Base-by-base conservation (phyloP, 768 basidiomycete genomes). In the Leccinellum luteum region DNA sequence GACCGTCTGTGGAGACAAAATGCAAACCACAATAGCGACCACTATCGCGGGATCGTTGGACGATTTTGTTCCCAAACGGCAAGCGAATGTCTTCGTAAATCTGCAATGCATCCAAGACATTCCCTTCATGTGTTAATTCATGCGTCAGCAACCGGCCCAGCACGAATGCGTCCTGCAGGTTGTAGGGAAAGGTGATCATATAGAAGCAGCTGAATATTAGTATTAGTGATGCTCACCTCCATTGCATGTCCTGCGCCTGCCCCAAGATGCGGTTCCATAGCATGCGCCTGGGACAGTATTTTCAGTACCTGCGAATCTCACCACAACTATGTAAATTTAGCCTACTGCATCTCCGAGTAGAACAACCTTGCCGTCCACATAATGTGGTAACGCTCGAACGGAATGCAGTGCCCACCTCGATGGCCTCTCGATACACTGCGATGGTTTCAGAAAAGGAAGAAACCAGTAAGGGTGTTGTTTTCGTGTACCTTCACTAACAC, bases 191-290 rank as follows among this genome's bases (percentile, higher is more conserved):
- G 19, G 15, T 56, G 35, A n/a, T 55, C 6, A 48, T 30, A 12
- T 6, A n/a, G 4, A 6, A 3, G n/a, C n/a, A 8, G 15, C 5
- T 1, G 3, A 5, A 14, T 52, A 63, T 27, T 19, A 14, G 10
- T 8, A 9, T 8, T 23, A 15, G 15, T 15, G 19, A 41, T 8
- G 48, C 66, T 12, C 45, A 79, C 79, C 66, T 82, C 82, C n/a
- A 81, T 75, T 1, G 80, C 80, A 53, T 80, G 79, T 4, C 79
- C 78, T 3, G 79, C 82, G 3, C 81, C 81, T 0, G 78, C 74
- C 1, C 77, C 80, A 63, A 78, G 72, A 60, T 80, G 74, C 0
- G 79, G 79, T 4, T 74, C 68, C 74, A 79, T 79, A 0, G 75
- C 79, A 64, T 82, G 79, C 0, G 79, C 79, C 80, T 69, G 44